Base-by-base conservation (phyloP, 805 yeast species). In the Candida pseudofarinosa region DNA sequence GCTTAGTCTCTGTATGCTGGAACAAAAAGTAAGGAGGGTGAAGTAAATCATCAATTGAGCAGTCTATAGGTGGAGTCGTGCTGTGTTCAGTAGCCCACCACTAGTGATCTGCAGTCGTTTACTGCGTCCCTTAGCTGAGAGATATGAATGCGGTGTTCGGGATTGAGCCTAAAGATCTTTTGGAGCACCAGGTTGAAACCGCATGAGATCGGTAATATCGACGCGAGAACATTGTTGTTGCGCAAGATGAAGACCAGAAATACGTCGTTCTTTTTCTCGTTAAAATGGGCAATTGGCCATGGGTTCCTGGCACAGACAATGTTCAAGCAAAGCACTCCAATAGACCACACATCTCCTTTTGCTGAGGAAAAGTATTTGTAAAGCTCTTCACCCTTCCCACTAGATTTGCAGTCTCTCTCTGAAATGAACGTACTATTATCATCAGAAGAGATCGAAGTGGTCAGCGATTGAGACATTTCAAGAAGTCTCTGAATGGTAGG, bases 251-350 rank as follows among this genome's bases (percentile, higher is more conserved):
- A 90, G 19, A 80, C 81, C 45, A 69, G 69, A 63, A 85, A 89
- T 0, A 95, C 74, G 34, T 60, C 63, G 35, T 60, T 62, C 20
- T 40, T 44, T 33, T 74, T 65, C 54, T 83, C 88, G 35, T 75
- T 74, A 33, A 79, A 66, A 40, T 83, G 76, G 8, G 96, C 95
- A 51, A 83, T 80, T 39, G 87, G 77, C 97, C 97, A 89, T 20
- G 97, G 96, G 55, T 89, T 90, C 59, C 95, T 75, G 34, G 86
- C 82, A 51, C 95, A 86, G 8, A 87, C 75, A 41, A 90, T 69
- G 59, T 89, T 89, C 49, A 89, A 81, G 42, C 89, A 67, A 17
- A 89, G 81, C 30, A 89, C 82, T 2, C 90, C 91, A 39, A 89
- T 65, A 1, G 95, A 84, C 65, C 97, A 89, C 20, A 88, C 76